Evolutionary conservation across 768 basidiomycete species (phyloP).

Genomic region (Strobilomyces echinocephalus): DNA sequence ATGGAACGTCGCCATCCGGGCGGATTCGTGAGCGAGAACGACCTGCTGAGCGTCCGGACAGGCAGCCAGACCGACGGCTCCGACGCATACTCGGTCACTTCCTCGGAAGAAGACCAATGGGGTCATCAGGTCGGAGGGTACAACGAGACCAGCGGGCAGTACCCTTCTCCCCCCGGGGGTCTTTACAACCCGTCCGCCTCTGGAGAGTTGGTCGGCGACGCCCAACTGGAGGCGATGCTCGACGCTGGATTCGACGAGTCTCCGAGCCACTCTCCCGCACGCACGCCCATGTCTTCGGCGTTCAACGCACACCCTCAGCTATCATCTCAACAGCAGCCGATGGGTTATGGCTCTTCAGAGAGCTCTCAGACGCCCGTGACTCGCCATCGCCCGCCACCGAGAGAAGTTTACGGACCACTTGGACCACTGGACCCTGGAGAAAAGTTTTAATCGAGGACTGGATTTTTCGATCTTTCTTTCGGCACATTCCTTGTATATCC

Average conservation of each 20-base stretch:
- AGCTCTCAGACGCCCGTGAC: slow-evolving; percentile 24
- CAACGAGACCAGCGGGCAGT: slow-evolving; percentile 77
- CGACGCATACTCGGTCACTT: slow-evolving; percentile 74
- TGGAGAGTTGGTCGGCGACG: slow-evolving; percentile 48
- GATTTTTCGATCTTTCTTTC: slow-evolving; percentile 9
- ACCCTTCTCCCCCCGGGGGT: slow-evolving; percentile 81
- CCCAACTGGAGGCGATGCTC: slow-evolving; percentile 89
- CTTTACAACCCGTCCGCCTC: slow-evolving; percentile 42
- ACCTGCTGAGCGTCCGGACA: slow-evolving; percentile 52
- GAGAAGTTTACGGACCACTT: slow-evolving; percentile 44
- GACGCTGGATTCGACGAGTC: slow-evolving; percentile 80
- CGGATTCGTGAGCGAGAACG: slow-evolving; percentile 63
- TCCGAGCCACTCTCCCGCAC: slow-evolving; percentile 45
- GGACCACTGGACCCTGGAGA: slow-evolving; percentile 60
- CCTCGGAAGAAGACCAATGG: slow-evolving; percentile 95
- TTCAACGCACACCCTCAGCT: slow-evolving; percentile 59
- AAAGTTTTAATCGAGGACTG: slow-evolving; percentile 39
- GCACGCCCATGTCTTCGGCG: slow-evolving; percentile 26
- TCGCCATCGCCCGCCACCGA: slow-evolving; percentile 35
- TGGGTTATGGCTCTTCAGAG: slow-evolving; percentile 46
- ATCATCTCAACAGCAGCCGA: slow-evolving; percentile 31
- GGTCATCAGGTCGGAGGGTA: slow-evolving; percentile 92
- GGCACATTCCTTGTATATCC: slow-evolving; percentile 18
- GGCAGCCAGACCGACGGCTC: slow-evolving; percentile 74
- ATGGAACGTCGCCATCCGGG: slow-evolving; percentile 74